A percentile compares a stretch with the other conserved stretches of the same genome.
Evolutionary conservation across 257 asterid genomes (phyloP).

Genomic region (Eustoma russellianum): DNA sequence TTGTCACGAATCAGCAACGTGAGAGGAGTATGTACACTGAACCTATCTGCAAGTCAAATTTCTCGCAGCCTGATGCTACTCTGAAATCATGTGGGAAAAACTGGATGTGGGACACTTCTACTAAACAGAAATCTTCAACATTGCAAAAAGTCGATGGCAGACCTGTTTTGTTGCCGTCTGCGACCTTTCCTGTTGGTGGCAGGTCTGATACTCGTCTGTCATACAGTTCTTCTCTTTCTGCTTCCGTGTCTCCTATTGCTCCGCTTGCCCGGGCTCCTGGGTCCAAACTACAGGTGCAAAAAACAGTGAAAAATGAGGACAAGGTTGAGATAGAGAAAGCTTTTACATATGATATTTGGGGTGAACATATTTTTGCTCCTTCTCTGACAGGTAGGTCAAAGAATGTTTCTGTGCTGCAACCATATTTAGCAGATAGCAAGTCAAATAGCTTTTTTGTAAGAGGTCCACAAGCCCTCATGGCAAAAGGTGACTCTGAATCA

Average conservation of each 20-base stretch:
- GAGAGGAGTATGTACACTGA: constrained; percentile 23
- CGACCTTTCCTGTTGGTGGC: constrained; percentile 43
- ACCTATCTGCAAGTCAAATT: constrained; percentile 17
- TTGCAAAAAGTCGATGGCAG: constrained; percentile 23
- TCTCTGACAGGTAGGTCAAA: constrained; percentile 27
- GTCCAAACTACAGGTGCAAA: constrained; percentile 26
- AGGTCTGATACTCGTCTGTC: constrained; percentile 17
- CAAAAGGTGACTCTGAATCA: constrained; percentile 31
- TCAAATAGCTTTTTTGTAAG: constrained; percentile 72
- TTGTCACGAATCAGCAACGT: constrained; percentile 9
- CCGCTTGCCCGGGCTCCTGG: constrained; percentile 84
- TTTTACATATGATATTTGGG: constrained; percentile 83
- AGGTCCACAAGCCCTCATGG: constrained; percentile 53
- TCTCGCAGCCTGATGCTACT: constrained; percentile 20
- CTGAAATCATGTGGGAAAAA: constrained; percentile 12
- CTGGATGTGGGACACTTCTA: constrained; percentile 7
- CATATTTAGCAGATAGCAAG: constrained; percentile 25
- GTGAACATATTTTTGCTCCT: constrained; percentile 64
- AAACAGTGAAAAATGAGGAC: constrained; percentile 25
- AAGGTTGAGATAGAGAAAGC: constrained; percentile 28
- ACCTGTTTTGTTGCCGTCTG: constrained; percentile 56
- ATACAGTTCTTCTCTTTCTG: constrained; percentile 34
- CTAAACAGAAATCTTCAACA: constrained; percentile 27
- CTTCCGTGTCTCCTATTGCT: constrained; percentile 42
- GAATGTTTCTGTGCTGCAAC: constrained; percentile 16